Percentiles rank a stretch among this genome's conserved stretches.
Conservation (phyloP, 139 green algal species). For the Volvox africanus region DNA sequence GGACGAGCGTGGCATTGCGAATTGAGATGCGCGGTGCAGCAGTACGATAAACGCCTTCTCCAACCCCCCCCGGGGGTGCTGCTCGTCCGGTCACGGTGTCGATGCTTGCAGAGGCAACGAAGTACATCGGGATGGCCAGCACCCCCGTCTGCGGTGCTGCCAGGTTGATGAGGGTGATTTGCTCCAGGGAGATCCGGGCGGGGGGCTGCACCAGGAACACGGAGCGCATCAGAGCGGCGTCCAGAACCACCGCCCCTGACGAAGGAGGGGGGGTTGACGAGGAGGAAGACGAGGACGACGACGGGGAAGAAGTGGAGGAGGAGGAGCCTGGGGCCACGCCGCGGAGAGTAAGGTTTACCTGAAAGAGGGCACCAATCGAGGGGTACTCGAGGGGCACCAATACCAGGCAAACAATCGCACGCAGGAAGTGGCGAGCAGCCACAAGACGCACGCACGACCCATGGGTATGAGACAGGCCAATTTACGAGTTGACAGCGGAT, state of each 20-base stretch:
- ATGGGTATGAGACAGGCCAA: no score
- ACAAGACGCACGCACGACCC: no score
- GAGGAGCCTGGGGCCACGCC: not conserved
- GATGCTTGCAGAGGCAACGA: not conserved
- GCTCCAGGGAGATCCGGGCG: conserved; percentile 11
- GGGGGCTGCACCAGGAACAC: not conserved
- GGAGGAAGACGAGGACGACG: not conserved
- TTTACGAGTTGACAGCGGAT: no score
- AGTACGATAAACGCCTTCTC: not conserved
- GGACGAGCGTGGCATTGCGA: not conserved
- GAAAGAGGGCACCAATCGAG: not conserved
- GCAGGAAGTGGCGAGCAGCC: no score
- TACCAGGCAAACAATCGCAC: no score
- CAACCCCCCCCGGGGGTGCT: no score
- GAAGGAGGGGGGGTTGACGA: not conserved
- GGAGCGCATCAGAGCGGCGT: not conserved
- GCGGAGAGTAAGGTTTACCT: conserved; percentile 10
- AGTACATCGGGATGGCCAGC: conserved; percentile 26
- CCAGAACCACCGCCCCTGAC: not conserved
- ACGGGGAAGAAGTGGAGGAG: not conserved
- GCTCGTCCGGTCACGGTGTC: not conserved
- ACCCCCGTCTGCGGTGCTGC: conserved; percentile 10
- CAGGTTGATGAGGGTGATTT: conserved; percentile 10
- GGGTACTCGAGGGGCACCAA: no score
- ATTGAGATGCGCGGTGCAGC: not conserved